These are phyloP conservation scores for Karstenula rhodostoma DNA, from an alignment of 2,329 filamentous ascomycete species.

Conservation along the genomic window DNA sequence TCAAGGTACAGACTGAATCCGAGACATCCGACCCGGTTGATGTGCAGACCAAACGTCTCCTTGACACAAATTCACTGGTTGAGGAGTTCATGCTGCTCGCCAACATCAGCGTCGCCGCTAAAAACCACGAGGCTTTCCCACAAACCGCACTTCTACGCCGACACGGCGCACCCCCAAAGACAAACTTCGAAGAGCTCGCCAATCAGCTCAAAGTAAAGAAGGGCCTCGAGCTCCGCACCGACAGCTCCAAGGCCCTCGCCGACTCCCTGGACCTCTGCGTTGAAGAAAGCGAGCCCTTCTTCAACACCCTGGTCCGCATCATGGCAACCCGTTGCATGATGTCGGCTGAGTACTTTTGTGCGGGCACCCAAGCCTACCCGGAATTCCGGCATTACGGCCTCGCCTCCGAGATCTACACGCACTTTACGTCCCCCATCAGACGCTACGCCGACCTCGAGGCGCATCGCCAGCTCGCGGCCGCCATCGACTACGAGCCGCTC, in stretches of 20 bases:
- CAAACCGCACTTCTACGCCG: conserved; percentile 94
- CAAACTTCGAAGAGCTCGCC: conserved; percentile 93
- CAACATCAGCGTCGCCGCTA: conserved; percentile 91
- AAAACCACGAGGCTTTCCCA: conserved; percentile 90
- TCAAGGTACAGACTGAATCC: conserved; percentile 92
- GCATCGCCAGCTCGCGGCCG: conserved; percentile 92
- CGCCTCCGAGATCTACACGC: conserved; percentile 96
- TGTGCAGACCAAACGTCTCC: conserved; percentile 91
- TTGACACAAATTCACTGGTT: conserved; percentile 96
- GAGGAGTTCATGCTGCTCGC: conserved; percentile 99
- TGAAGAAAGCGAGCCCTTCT: conserved; percentile 85
- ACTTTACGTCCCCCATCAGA: conserved; percentile 97
- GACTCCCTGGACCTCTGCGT: conserved; percentile 88
- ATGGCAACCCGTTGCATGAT: conserved; percentile 99
- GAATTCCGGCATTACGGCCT: conserved; percentile 98
- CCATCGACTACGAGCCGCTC: conserved; percentile 91
- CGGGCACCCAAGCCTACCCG: conserved; percentile 88
- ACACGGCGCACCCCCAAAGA: conserved; percentile 89
- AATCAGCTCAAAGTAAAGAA: conserved; percentile 91
- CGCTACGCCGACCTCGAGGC: conserved; percentile 97
- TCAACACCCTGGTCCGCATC: conserved; percentile 97
- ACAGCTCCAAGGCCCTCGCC: conserved; percentile 91
- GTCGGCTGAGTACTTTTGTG: conserved; percentile 97
- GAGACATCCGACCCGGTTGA: conserved; percentile 96
- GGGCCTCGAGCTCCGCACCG: conserved; percentile 78